These are phyloP conservation scores for Bombardia bombarda DNA, from an alignment of 495 filamentous ascomycete genomes.

Conservation along the genomic window DNA sequence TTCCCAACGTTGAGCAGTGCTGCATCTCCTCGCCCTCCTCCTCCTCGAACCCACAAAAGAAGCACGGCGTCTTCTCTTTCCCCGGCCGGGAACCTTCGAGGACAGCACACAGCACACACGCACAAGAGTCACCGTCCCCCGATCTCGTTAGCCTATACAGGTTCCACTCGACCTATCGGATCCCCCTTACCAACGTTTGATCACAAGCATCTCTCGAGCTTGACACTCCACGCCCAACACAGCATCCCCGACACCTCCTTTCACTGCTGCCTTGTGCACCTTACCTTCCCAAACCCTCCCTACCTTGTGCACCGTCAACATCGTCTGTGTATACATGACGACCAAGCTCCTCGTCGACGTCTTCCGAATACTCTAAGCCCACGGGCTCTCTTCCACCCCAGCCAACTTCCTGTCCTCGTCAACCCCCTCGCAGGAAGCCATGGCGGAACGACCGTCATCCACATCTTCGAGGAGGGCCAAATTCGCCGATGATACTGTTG, in stretches of 20 bases:
- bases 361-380: slow-evolving; percentile 38
- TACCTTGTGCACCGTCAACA: slow-evolving; percentile 1
- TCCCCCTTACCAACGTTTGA: slow-evolving; percentile 20
- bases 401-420: slow-evolving; percentile 33
- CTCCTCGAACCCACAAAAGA: slow-evolving; percentile 2
- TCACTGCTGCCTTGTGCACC: slow-evolving; percentile 7
- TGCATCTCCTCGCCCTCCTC: too few relatives aligned
- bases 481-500: slow-evolving; percentile 57
- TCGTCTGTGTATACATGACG: slow-evolving; percentile 38
- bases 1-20: too few relatives aligned
- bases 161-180: slow-evolving; percentile 23
- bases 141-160: not conserved
- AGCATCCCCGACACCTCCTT: not conserved
- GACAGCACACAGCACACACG: too few relatives aligned
- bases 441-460: slow-evolving; percentile 32
- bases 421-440: slow-evolving; percentile 38
- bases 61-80: slow-evolving; percentile 3
- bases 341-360: slow-evolving; percentile 29
- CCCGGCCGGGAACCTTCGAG: too few relatives aligned
- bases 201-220: slow-evolving; percentile 18
- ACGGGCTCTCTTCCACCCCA: slow-evolving; percentile 30
- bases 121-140: too few relatives aligned
- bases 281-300: slow-evolving; percentile 4
- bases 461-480: slow-evolving; percentile 29
- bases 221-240: slow-evolving; percentile 2